Base-by-base conservation (phyloP, 1,139 yeast species). In the Blastobotrys proliferans region DNA sequence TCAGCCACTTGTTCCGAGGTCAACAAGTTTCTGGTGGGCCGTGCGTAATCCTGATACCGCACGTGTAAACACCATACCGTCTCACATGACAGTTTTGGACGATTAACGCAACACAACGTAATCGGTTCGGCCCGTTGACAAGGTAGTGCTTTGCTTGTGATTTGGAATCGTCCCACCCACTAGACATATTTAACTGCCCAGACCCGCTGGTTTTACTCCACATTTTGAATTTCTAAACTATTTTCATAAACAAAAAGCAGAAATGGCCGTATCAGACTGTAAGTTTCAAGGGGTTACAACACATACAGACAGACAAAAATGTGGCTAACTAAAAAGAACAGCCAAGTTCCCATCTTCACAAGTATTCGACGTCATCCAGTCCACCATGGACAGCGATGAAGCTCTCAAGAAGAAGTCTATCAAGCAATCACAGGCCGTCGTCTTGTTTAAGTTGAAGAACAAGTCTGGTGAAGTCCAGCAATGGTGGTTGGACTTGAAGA, bases 401-500 rank as follows among this genome's bases (percentile, higher is more conserved):
- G 61, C 51, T 38, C 55, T 58, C 45, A 58, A 56, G 52, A 51
- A 59, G 51, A 57, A 61, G 56, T 56, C 60, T 49, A 56, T 67
- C 55, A 63, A 64, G 55, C 60, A 66, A 55, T 79, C 85, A 57
- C 76, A 79, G 57, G 83, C 88, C 32, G 65, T 76, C 35, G 77
- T 85, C 50, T 77, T 76, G 44, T 79, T 85, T 63, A 77, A 82
- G 54, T 74, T 85, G 59, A 80, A 78, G 70, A 81, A 79, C 72
- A 77, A 77, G 63, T 77, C 72, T 49, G 83, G 83, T 49, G 72
- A 77, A 65, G 73, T 76, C 44, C 76, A 77, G 61, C 70, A 81
- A 16, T 84, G 92, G 92, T 63, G 69, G 47, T 71, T 85, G 55
- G 92, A 85, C 64, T 76, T 82, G 57, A 83, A 83, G 68, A 70